Evolutionary conservation across 148 eudicot genomes (phyloP).

Genomic region (Dianthus caryophyllus): DNA sequence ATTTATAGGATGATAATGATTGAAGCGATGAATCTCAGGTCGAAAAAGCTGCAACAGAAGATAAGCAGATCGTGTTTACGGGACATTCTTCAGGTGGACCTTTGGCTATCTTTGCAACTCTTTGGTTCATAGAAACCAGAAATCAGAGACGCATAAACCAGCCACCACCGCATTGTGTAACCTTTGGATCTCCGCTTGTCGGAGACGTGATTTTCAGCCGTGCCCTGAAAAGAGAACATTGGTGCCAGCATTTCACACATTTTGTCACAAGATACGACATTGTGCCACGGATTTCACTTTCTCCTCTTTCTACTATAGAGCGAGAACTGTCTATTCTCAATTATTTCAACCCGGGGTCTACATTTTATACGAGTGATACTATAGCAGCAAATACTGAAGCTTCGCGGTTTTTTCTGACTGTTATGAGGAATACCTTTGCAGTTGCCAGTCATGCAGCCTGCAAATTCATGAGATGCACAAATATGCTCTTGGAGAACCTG

Average conservation of each 20-base stretch:
- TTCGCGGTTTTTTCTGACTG: constrained; percentile 32
- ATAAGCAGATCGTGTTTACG: constrained; percentile 56
- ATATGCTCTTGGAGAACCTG: constrained; percentile 50
- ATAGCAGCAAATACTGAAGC: constrained; percentile 21
- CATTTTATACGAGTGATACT: constrained; percentile 21
- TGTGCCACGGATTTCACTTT: constrained; percentile 60
- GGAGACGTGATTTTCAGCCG: constrained; percentile 59
- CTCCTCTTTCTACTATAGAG: constrained; percentile 49
- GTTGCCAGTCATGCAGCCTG: constrained; percentile 68
- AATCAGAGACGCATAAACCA: constrained; percentile 22
- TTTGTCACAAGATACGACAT: constrained; percentile 68
- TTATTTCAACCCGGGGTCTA: constrained; percentile 45
- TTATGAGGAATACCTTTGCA: constrained; percentile 47
- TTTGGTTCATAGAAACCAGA: constrained; percentile 63
- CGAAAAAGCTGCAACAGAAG: constrained; percentile 46
- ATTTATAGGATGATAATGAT: not conserved
- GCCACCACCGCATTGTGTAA: constrained; percentile 49
- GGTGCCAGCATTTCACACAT: constrained; percentile 62
- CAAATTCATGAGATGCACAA: constrained; percentile 64
- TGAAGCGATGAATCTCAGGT: constrained; percentile 44
- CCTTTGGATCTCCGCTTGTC: constrained; percentile 86
- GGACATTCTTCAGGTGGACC: constrained; percentile 90
- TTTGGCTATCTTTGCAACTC: constrained; percentile 65
- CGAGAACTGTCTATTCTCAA: constrained; percentile 36
- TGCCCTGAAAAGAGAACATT: constrained; percentile 62